Conservation (phyloP, 1,284 basidiomycete species). For the Cryptococcus sp. region DNA sequence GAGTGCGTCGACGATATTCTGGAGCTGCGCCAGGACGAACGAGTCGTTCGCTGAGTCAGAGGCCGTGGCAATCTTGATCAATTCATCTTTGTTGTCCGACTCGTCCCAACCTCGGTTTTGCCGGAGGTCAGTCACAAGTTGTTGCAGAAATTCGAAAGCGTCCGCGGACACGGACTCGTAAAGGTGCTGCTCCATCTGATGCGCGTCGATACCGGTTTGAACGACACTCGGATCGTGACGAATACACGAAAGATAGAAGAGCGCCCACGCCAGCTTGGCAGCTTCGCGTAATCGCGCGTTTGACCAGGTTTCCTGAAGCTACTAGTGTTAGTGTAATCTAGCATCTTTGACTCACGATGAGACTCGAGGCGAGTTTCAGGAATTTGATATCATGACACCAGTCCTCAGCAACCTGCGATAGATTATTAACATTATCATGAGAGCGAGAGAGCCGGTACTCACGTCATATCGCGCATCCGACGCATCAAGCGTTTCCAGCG, state of each 20-base stretch:
- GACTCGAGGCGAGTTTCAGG: constrained; percentile 36
- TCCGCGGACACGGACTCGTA: constrained; percentile 80
- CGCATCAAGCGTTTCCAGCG: constrained; percentile 30
- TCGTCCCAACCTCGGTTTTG: constrained; percentile 31
- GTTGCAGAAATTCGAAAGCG: constrained; percentile 72
- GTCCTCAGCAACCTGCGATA: constrained; percentile 21
- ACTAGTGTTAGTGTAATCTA: neutral
- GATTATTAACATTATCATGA: neutral
- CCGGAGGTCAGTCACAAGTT: constrained; percentile 50
- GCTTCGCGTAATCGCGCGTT: constrained; percentile 74
- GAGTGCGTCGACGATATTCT: constrained; percentile 71
- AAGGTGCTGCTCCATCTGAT: constrained; percentile 76
- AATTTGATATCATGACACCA: constrained; percentile 41
- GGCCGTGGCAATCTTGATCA: constrained; percentile 69
- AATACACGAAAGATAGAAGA: constrained; percentile 75
- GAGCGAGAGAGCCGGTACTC: constrained; percentile 7
- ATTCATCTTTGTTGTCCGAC: constrained; percentile 54
- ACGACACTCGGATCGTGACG: constrained; percentile 65
- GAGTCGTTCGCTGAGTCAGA: constrained; percentile 45
- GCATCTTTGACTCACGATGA: constrained; percentile 28
- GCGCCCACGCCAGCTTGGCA: constrained; percentile 80
- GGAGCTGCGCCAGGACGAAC: constrained; percentile 67
- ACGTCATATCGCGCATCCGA: constrained; percentile 33
- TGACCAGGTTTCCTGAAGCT: constrained; percentile 62
- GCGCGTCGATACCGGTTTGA: constrained; percentile 70